A percentile compares a stretch with the other conserved stretches of the same genome.
Evolutionary conservation across 2,329 filamentous ascomycete species (phyloP).

Genomic region (Aspergillus cejpii): DNA sequence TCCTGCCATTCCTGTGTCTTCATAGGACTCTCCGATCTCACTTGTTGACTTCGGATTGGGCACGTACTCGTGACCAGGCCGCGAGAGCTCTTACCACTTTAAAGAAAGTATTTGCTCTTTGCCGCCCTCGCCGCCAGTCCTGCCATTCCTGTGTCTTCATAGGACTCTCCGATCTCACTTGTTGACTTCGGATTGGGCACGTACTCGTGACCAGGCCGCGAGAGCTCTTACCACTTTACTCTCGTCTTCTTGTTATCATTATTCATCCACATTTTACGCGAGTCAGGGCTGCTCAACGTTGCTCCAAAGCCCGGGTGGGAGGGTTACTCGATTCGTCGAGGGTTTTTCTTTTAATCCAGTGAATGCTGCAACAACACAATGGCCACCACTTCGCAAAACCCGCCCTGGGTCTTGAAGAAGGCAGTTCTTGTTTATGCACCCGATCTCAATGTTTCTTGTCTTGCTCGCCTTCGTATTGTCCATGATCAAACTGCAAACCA

Average conservation of each 20-base stretch:
- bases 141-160: conserved; percentile 21
- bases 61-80: conserved; percentile 16
- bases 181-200: conserved; percentile 15
- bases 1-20: conserved; percentile 20
- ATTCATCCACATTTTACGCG: conserved; percentile 7
- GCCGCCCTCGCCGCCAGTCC: conserved; percentile 15
- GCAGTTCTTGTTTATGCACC: conserved; percentile 13
- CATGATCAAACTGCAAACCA: conserved; percentile 13
- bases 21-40: conserved; percentile 20
- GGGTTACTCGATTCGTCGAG: conserved; percentile 21
- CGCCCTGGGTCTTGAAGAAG: conserved; percentile 13
- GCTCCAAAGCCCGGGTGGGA: conserved; percentile 21
- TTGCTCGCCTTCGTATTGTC: conserved; percentile 14
- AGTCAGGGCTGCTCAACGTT: conserved; percentile 21
- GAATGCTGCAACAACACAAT: conserved; percentile 13
- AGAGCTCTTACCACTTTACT: conserved; percentile 13
- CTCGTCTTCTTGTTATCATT: conserved; percentile 7
- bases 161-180: conserved; percentile 18
- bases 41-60: conserved; percentile 15
- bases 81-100: conserved; percentile 13
- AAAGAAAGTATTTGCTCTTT: too few species aligned
- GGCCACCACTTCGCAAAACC: conserved; percentile 10
- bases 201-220: conserved; percentile 16
- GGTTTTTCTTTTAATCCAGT: conserved; percentile 8
- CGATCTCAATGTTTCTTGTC: conserved; percentile 10